Evolutionary conservation across 1,284 basidiomycete species (phyloP), one percentile per base, ranked within the genome.

Genomic region (Sphaerobolus stellatus): DNA sequence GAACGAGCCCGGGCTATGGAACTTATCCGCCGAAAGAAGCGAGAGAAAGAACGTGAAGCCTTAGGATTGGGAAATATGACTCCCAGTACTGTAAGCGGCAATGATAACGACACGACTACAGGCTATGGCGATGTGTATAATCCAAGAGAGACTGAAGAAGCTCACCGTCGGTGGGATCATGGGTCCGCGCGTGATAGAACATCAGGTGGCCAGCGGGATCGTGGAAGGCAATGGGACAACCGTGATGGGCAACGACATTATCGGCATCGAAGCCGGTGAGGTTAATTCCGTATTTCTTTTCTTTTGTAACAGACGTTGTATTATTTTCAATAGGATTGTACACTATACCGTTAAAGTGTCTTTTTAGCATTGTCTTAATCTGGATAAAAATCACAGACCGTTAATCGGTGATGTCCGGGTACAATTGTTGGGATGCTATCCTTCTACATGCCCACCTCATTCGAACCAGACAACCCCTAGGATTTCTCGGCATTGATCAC

Each of bases 101-200:
- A 74, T 3, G 69, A 67, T 50, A 58, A 56, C 13, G 71, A 75
- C 9, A 70, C 70, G 6, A 81, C 79, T 2, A 58, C 54, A 4
- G 65, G 64, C 2, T 90, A 90, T 57, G 76, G 78, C 1, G 87
- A 92, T 61, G 75, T 86, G 49, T 92, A 81, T 65, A 90, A 92
- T 64, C 75, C 77, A 53, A 66, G 69, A 41, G 88, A 86, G 54
- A 86, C 90, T 0, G 81, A 86, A 60, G 88, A 84, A 55, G 89
- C 88, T 2, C 83, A 84, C 62, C 72, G 76, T 24, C 66, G 58
- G 28, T 52, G 66, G 24, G 64, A 59, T 6, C 44, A 30, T 22
- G 50, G 36, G 16, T 16, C 31, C 27, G 31, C 45, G 50, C n/a
- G n/a, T n/a, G n/a, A n/a, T n/a, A n/a, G n/a, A n/a, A n/a, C n/a